Base-by-base conservation (phyloP, 2,329 filamentous ascomycete species). In the Fusarium xylarioides region DNA sequence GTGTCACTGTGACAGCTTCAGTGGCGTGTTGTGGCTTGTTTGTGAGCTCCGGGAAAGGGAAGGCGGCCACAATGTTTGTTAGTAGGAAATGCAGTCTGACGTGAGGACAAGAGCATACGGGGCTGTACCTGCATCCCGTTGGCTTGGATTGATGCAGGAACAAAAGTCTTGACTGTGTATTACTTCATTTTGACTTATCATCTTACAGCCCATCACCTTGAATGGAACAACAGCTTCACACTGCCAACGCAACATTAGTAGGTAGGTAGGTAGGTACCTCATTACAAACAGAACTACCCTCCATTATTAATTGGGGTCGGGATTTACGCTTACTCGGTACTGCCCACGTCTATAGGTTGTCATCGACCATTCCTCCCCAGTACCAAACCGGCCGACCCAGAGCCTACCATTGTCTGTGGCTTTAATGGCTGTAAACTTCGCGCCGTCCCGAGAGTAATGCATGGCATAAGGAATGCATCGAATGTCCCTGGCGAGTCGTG, bases 381-480 rank as follows among this genome's bases (percentile, higher is more conserved):
- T 38, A 68, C 60, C 52, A 59, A 60, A n/a, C 47, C 53, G 42
- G 70, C 16, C 42, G 53, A 49, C 40, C 23, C 23, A 54, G 44
- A 59, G 42, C 32, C 37, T 43, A 71, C 30, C n/a, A 28, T 34
- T 56, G 12, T 35, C n/a, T 32, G 59, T 57, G 53, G 52, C 58
- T 63, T 56, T 53, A 40, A 64, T 74, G 71, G 71, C 67, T 62
- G 58, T 52, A 65, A 58, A 40, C 71, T 61, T 56, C 61, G 52
- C 71, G 63, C 71, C 67, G 59, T 56, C 56, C 63, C 52, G 50
- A 50, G 16, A 56, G 32, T 40, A 42, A 55, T 68, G 42, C 23
- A n/a, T 68, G 44, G 42, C 23, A 38, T 30, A 43, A 49, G 47
- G 52, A 34, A 59, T 28, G 42, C 28, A 53, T 47, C 23, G 43